phyloP scores from a whole-genome alignment of 495 filamentous ascomycete species.

The Acidiella bohemica region DNA sequence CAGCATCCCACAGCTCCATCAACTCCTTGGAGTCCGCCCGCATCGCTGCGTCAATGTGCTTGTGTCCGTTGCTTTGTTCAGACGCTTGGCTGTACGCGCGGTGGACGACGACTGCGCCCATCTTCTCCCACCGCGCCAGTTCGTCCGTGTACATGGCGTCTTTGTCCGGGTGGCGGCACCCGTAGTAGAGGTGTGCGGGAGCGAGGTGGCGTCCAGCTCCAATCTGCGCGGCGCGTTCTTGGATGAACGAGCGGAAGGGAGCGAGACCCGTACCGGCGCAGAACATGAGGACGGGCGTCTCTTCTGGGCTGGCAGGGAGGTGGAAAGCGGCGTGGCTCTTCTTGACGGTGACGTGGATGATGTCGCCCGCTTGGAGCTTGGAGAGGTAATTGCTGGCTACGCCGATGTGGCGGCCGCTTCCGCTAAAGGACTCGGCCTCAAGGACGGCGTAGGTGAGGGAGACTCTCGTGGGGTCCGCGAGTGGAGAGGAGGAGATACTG shows the following conservation, averaged over 20 bases:
- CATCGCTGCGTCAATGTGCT: slow-evolving; percentile 8
- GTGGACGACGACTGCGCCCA: slow-evolving; percentile 21
- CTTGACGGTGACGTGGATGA: slow-evolving; percentile 48
- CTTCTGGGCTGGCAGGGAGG: slow-evolving; percentile 40
- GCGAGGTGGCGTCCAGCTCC: slow-evolving; percentile 23
- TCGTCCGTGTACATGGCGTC: slow-evolving; percentile 21
- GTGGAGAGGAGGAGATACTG: slow-evolving; percentile 65
- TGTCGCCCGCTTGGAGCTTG: slow-evolving; percentile 43
- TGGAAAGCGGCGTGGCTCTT: slow-evolving; percentile 49
- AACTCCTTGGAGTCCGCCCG: slow-evolving; percentile 14
- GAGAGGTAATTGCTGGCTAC: slow-evolving; percentile 23
- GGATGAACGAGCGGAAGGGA: slow-evolving; percentile 26
- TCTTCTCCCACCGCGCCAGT: slow-evolving; percentile 18
- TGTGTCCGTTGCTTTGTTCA: slow-evolving; percentile 15
- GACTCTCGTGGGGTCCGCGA: slow-evolving; percentile 42
- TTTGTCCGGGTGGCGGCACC: slow-evolving; percentile 17
- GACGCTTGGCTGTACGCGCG: slow-evolving; percentile 18
- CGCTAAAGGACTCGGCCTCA: slow-evolving; percentile 38
- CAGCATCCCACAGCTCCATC: slow-evolving; percentile 19
- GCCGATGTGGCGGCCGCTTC: slow-evolving; percentile 10
- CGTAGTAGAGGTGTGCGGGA: slow-evolving; percentile 25
- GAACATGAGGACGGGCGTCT: slow-evolving; percentile 42
- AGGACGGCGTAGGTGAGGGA: slow-evolving; percentile 57
- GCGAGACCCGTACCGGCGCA: slow-evolving; percentile 25
- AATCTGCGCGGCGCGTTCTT: slow-evolving; percentile 22